Evolutionary conservation across 805 yeast species (phyloP).

Genomic region (Monosporozyma siamensis): DNA sequence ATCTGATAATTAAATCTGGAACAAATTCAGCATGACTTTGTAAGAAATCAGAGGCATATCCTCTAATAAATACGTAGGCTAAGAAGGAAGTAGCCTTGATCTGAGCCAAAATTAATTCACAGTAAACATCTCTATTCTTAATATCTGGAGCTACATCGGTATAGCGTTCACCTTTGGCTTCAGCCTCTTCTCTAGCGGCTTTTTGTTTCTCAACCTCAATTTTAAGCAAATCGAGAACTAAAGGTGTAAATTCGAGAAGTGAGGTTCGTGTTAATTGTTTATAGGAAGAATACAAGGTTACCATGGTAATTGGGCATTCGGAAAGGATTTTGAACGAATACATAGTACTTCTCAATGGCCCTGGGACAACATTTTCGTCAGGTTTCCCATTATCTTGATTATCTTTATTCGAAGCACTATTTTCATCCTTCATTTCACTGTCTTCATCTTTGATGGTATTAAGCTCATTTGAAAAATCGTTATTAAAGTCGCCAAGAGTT

Average conservation of each 20-base stretch:
- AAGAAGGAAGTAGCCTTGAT: conserved; percentile 93
- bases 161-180: conserved; percentile 46
- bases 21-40: conserved; percentile 49
- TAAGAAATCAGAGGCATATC: conserved; percentile 60
- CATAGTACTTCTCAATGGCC: conserved; percentile 56
- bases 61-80: conserved; percentile 84
- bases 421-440: background rate
- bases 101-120: conserved; percentile 86
- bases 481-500: background rate
- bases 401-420: background rate
- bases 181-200: conserved; percentile 49
- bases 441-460: background rate
- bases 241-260: conserved; percentile 70
- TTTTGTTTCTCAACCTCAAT: conserved; percentile 79
- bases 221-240: conserved; percentile 61
- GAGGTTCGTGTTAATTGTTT: conserved; percentile 64
- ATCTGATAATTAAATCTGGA: conserved; percentile 78
- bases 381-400: background rate
- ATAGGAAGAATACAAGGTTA: conserved; percentile 80
- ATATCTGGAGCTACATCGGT: conserved; percentile 70
- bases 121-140: conserved; percentile 65
- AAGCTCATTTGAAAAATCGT: background rate
- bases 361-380: conserved; percentile 13
- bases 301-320: conserved; percentile 96
- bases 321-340: conserved; percentile 83